A percentile compares a stretch with the other conserved stretches of the same genome.
Evolutionary conservation across 495 filamentous ascomycete genomes (phyloP).

Genomic region (Cercophora sp.): DNA sequence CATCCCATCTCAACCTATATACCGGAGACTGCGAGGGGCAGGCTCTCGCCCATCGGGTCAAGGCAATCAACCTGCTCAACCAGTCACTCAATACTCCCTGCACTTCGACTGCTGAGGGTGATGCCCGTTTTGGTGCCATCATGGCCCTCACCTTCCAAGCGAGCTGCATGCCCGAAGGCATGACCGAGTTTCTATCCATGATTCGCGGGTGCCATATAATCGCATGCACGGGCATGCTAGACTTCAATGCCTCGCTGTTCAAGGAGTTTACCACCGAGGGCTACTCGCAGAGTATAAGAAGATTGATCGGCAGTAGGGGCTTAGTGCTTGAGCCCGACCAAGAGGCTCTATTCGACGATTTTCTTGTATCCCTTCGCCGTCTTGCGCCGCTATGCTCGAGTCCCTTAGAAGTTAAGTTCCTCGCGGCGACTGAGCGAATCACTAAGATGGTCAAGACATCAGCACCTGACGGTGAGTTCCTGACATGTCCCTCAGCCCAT

Average conservation of each 20-base stretch:
- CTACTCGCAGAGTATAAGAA: conserved; percentile 18
- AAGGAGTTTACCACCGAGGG: conserved; percentile 26
- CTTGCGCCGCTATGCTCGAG: conserved; percentile 26
- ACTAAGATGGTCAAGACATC: conserved; percentile 16
- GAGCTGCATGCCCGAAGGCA: conserved; percentile 49
- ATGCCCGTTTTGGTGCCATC: conserved; percentile 47
- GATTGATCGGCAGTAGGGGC: conserved; percentile 1
- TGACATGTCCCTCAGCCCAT: too few relatives aligned
- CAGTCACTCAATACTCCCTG: conserved; percentile 31
- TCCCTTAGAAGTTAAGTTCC: conserved; percentile 20
- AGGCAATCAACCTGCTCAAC: conserved; percentile 45
- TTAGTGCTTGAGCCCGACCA: conserved; percentile 11
- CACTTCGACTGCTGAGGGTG: conserved; percentile 32
- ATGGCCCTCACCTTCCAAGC: conserved; percentile 53
- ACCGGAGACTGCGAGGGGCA: conserved; percentile 20
- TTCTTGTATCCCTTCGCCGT: conserved; percentile 22
- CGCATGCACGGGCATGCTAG: conserved; percentile 29
- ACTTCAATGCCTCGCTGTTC: conserved; percentile 38
- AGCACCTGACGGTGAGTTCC: conserved; percentile 22
- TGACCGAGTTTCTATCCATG: conserved; percentile 54
- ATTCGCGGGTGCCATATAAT: conserved; percentile 48
- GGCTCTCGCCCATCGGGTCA: conserved; percentile 46
- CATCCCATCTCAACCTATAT: conserved; percentile 40
- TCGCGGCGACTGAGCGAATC: conserved; percentile 25
- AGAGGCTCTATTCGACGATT: conserved; percentile 26